Evolutionary conservation across 2,329 filamentous ascomycete genomes (phyloP).

Genomic region (Aspergillus udagawae): DNA sequence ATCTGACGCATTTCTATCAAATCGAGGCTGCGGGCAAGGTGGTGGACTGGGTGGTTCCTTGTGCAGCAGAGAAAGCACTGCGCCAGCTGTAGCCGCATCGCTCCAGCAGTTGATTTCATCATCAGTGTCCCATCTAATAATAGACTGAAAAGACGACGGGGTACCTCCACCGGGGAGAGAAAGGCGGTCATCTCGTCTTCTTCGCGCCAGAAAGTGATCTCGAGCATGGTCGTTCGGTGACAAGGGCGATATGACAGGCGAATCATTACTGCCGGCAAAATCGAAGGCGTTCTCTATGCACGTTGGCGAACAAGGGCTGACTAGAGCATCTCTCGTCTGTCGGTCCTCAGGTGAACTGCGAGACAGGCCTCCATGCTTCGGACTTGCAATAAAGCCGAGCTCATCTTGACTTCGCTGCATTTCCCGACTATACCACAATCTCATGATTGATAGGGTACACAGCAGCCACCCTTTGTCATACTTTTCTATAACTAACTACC

Average conservation of each 20-base stretch:
- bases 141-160: not conserved
- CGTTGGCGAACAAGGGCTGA: not conserved
- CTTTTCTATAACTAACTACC: not conserved
- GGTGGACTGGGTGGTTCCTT: slow-evolving; percentile 8
- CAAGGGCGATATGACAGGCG: not conserved
- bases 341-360: not conserved
- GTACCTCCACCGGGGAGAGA: not conserved
- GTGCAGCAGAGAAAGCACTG: slow-evolving; percentile 15
- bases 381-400: not conserved
- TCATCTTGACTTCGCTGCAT: not conserved
- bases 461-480: not conserved
- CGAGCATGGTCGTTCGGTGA: not conserved
- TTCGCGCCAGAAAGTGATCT: not conserved
- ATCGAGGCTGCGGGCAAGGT: not conserved
- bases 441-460: not conserved
- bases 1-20: not conserved
- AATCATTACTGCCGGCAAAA: not conserved
- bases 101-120: slow-evolving; percentile 9
- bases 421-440: not conserved
- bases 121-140: not conserved
- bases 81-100: slow-evolving; percentile 13
- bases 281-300: not conserved
- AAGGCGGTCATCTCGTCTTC: not conserved
- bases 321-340: not conserved
- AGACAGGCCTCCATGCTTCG: not conserved